phyloP scores from a whole-genome alignment of 164 flowering plant species.

The Taxillus chinensis region DNA sequence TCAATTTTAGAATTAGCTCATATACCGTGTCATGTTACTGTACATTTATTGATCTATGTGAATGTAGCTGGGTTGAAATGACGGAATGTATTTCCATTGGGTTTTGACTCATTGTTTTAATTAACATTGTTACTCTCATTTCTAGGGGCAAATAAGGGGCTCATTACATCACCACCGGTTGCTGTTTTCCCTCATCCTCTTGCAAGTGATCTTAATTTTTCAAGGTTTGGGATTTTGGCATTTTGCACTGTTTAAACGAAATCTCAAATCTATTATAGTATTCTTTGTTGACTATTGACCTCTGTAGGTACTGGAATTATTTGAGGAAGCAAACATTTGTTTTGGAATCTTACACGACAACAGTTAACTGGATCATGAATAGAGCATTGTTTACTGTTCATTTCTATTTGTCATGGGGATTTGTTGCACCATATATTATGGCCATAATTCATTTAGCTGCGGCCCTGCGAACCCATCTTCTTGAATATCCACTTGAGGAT shows the following conservation, averaged over 20 bases:
- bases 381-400: slow-evolving; percentile 76
- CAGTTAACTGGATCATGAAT: slow-evolving; percentile 83
- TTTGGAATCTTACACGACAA: slow-evolving; percentile 69
- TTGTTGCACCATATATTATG: slow-evolving; percentile 80
- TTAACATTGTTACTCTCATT: slow-evolving; percentile 1
- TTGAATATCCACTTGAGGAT: slow-evolving; percentile 33
- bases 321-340: slow-evolving; percentile 98
- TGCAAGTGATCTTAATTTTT: slow-evolving; percentile 82
- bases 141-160: slow-evolving; percentile 79
- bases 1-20: no score
- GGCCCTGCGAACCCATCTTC: slow-evolving; percentile 34
- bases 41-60: no score
- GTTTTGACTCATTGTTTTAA: no score
- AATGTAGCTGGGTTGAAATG: no score
- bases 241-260: slow-evolving; percentile 2
- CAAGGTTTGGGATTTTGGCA: slow-evolving; percentile 64
- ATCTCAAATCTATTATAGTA: neutral
- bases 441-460: slow-evolving; percentile 61
- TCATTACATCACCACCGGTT: slow-evolving; percentile 90
- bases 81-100: no score
- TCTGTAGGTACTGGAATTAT: slow-evolving; percentile 91
- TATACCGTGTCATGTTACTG: no score
- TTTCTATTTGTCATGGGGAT: slow-evolving; percentile 95
- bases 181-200: slow-evolving; percentile 97
- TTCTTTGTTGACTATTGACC: slow-evolving; percentile 6